These are phyloP conservation scores for Pythium pyrilobum DNA, from an alignment of 352 stramenopile species.

Conservation along the genomic window DNA sequence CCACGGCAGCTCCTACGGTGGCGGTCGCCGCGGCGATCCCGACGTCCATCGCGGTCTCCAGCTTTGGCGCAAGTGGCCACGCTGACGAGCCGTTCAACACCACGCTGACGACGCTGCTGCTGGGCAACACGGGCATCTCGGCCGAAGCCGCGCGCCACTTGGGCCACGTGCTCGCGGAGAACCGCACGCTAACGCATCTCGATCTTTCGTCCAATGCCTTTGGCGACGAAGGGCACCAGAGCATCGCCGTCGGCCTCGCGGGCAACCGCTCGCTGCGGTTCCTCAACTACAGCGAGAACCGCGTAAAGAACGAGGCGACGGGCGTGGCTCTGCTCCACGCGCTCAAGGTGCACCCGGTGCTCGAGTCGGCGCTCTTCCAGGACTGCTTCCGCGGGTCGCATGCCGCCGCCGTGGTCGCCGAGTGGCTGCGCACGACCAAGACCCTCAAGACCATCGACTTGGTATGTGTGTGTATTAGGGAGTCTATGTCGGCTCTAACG, in stretches of 20 bases:
- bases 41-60: not conserved
- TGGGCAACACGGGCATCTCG: conserved; percentile 59
- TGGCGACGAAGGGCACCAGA: conserved; percentile 12
- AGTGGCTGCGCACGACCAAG: conserved; percentile 21
- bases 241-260: conserved; percentile 41
- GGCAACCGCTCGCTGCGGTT: conserved; percentile 38
- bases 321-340: conserved; percentile 32
- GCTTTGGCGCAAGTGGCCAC: not conserved
- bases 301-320: conserved; percentile 29
- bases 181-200: conserved; percentile 44
- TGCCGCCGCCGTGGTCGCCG: conserved; percentile 26
- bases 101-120: conserved; percentile 43
- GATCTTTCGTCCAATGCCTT: conserved; percentile 36
- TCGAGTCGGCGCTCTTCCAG: conserved; percentile 54
- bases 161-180: conserved; percentile 37
- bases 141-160: conserved; percentile 42
- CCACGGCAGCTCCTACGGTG: conserved; percentile 17
- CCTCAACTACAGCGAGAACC: conserved; percentile 62
- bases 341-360: conserved; percentile 23
- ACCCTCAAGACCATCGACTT: conserved; percentile 48
- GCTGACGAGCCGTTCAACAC: conserved; percentile 45
- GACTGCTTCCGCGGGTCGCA: conserved; percentile 38
- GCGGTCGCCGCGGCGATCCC: not conserved
- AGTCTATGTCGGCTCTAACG: too few species aligned
- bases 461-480: conserved; percentile 20